Conservation (phyloP, 192 early-diverging fungal genomes). For the Coemansia sp. region DNA sequence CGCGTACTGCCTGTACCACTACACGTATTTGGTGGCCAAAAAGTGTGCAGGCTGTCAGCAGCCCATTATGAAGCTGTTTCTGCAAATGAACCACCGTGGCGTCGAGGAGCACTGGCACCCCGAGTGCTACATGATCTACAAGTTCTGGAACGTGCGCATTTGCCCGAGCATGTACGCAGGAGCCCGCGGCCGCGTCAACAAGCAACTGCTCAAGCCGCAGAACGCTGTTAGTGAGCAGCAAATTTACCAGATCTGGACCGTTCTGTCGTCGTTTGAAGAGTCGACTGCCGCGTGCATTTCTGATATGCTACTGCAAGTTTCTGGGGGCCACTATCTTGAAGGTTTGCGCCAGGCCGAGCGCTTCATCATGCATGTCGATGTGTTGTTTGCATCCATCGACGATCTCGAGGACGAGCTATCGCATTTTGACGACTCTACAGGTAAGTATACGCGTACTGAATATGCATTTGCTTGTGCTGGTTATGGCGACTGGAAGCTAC, state of each 20-base stretch:
- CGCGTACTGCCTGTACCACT: constrained; percentile 94
- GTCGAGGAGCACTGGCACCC: constrained; percentile 95
- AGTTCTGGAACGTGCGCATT: constrained; percentile 63
- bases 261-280: constrained; percentile 95
- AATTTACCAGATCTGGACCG: constrained; percentile 84
- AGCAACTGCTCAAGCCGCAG: constrained; percentile 48
- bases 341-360: constrained; percentile 78
- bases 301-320: constrained; percentile 90
- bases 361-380: constrained; percentile 91
- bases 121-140: constrained; percentile 99
- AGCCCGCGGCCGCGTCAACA: constrained; percentile 45
- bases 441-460: constrained; percentile 19
- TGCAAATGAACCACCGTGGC: constrained; percentile 82
- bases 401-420: constrained; percentile 74
- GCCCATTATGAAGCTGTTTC: constrained; percentile 93
- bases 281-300: constrained; percentile 93
- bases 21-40: constrained; percentile 83
- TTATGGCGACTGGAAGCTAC: no score
- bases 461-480: no score
- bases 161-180: constrained; percentile 50
- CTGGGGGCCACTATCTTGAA: constrained; percentile 78
- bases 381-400: constrained; percentile 87
- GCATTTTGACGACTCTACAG: constrained; percentile 63
- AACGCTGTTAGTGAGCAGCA: constrained; percentile 72
- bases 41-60: constrained; percentile 96